Conservation (phyloP, 2,329 filamentous ascomycete species). For the Fusarium chlamydosporum region DNA sequence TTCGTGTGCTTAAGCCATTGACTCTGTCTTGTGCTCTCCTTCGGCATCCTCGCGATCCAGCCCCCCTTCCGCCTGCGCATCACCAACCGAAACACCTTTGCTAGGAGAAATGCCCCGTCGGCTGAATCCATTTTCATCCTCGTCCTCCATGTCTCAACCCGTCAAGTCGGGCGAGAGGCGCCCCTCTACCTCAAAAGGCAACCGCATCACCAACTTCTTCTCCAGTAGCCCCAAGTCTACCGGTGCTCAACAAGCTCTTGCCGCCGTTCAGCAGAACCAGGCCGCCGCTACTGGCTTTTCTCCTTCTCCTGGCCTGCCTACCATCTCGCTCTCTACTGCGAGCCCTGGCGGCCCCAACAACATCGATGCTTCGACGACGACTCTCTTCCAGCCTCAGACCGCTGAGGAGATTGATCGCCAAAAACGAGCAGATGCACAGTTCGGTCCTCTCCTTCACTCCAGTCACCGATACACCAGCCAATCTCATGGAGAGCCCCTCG, state of each 20-base stretch:
- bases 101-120: slow-evolving; percentile 70
- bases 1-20: slow-evolving; percentile 1
- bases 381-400: slow-evolving; percentile 88
- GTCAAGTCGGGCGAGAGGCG: slow-evolving; percentile 70
- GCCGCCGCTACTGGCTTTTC: slow-evolving; percentile 72
- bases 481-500: slow-evolving; percentile 84
- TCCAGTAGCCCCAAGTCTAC: slow-evolving; percentile 82
- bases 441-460: slow-evolving; percentile 84
- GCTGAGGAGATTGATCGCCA: slow-evolving; percentile 84
- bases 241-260: slow-evolving; percentile 75
- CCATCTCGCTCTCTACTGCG: slow-evolving; percentile 91
- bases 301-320: slow-evolving; percentile 83
- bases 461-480: slow-evolving; percentile 91
- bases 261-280: slow-evolving; percentile 73
- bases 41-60: slow-evolving; percentile 23
- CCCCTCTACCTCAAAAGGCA: slow-evolving; percentile 76
- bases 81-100: slow-evolving; percentile 32
- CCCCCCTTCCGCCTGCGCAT: slow-evolving; percentile 24
- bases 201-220: slow-evolving; percentile 86
- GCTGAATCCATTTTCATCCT: slow-evolving; percentile 70
- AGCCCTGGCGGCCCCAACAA: slow-evolving; percentile 79
- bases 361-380: slow-evolving; percentile 80
- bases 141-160: slow-evolving; percentile 62
- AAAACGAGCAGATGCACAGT: slow-evolving; percentile 87
- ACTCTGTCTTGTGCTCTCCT: slow-evolving; percentile 18